These are phyloP conservation scores for Cercospora sp. DNA, from an alignment of 2,329 filamentous ascomycete genomes.

Conservation along the genomic window DNA sequence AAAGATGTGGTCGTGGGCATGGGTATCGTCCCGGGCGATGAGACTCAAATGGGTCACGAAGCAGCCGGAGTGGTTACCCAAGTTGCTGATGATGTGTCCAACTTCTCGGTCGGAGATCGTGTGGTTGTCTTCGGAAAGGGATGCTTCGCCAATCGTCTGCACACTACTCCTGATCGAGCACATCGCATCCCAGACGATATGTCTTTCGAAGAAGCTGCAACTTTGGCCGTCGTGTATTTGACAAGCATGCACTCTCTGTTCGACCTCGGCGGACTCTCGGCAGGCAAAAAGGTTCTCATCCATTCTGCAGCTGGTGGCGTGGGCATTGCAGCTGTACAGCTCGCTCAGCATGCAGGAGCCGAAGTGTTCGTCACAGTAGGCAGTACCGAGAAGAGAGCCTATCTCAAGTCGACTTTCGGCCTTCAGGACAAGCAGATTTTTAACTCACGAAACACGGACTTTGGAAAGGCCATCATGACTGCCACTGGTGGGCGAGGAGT, in stretches of 20 bases:
- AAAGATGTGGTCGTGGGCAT: conserved; percentile 17
- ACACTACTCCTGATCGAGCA: background rate
- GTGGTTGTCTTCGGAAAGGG: conserved; percentile 9
- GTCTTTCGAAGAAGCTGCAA: conserved; percentile 25
- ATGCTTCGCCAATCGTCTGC: background rate
- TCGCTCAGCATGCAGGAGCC: conserved; percentile 30
- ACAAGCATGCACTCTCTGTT: conserved; percentile 19
- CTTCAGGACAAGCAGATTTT: conserved; percentile 37
- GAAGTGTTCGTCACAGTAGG: conserved; percentile 36
- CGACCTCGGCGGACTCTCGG: conserved; percentile 17
- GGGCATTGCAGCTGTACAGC: conserved; percentile 36
- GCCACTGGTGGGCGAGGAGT: conserved; percentile 36
- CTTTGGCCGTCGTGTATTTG: conserved; percentile 19
- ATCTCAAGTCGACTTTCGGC: conserved; percentile 28
- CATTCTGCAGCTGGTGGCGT: conserved; percentile 36
- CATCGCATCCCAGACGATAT: conserved; percentile 25
- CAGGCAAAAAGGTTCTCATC: conserved; percentile 35
- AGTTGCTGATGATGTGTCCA: conserved; percentile 34
- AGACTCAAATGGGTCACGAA: conserved; percentile 39
- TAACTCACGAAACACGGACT: conserved; percentile 32
- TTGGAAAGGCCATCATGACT: conserved; percentile 30
- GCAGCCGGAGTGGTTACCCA: conserved; percentile 37
- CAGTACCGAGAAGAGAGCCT: conserved; percentile 27
- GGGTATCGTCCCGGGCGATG: conserved; percentile 19
- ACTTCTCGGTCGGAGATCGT: conserved; percentile 33